These are phyloP conservation scores for Cladobotryum protrusum DNA, from an alignment of 2,329 filamentous ascomycete species.

Conservation along the genomic window DNA sequence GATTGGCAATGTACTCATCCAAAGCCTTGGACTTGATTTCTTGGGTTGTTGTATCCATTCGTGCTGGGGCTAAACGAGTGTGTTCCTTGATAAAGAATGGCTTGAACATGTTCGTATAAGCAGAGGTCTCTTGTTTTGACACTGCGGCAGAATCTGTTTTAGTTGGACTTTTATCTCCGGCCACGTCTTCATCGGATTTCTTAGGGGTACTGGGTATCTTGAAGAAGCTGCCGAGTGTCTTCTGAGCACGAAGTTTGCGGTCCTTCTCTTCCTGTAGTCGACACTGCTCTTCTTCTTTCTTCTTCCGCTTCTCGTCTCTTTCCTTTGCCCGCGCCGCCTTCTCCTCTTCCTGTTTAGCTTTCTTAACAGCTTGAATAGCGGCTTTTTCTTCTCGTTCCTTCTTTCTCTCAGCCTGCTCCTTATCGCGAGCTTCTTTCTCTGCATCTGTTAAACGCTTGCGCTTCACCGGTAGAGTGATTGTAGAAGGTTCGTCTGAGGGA, in stretches of 20 bases:
- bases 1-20: slow-evolving; percentile 45
- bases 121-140: slow-evolving; percentile 26
- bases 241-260: slow-evolving; percentile 44
- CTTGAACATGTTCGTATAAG: slow-evolving; percentile 67
- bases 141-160: slow-evolving; percentile 20
- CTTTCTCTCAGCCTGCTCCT: slow-evolving; percentile 26
- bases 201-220: slow-evolving; percentile 33
- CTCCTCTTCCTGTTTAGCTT: slow-evolving; percentile 34
- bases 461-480: slow-evolving; percentile 30
- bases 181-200: slow-evolving; percentile 32
- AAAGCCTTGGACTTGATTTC: slow-evolving; percentile 45
- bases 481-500: no score
- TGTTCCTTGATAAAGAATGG: slow-evolving; percentile 74
- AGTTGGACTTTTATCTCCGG: slow-evolving; percentile 22
- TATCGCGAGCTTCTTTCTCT: slow-evolving; percentile 27
- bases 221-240: slow-evolving; percentile 43
- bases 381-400: slow-evolving; percentile 30
- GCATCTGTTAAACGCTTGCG: slow-evolving; percentile 35
- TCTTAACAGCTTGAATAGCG: slow-evolving; percentile 30
- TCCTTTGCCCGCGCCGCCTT: slow-evolving; percentile 32
- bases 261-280: slow-evolving; percentile 37
- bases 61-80: slow-evolving; percentile 61
- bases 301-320: slow-evolving; percentile 35
- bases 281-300: slow-evolving; percentile 44
- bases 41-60: slow-evolving; percentile 52